phyloP scores from a whole-genome alignment of 2,329 filamentous ascomycete genomes.

The Xylaria sp. region DNA sequence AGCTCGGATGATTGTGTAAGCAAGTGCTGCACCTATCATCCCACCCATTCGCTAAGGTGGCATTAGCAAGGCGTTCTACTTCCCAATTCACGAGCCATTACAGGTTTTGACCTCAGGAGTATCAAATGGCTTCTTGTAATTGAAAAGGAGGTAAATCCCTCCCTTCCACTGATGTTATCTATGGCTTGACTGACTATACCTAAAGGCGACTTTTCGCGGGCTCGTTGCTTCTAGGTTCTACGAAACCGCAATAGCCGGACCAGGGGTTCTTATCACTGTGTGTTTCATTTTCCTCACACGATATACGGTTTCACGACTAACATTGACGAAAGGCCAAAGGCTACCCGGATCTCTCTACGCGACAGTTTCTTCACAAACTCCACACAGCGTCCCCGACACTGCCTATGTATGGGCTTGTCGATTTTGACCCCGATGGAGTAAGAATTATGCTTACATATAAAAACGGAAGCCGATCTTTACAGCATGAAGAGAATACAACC shows the following conservation, averaged over 20 bases:
- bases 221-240: conserved; percentile 68
- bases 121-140: conserved; percentile 76
- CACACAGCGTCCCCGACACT: conserved; percentile 59
- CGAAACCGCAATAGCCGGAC: conserved; percentile 57
- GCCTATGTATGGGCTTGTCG: conserved; percentile 72
- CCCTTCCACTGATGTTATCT: neutral
- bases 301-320: conserved; percentile 19
- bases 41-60: conserved; percentile 17
- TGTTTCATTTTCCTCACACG: neutral
- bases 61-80: conserved; percentile 67
- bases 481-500: conserved; percentile 65
- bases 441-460: conserved; percentile 80
- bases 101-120: conserved; percentile 58
- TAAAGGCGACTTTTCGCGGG: conserved; percentile 78
- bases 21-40: neutral
- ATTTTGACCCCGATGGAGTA: conserved; percentile 81
- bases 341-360: conserved; percentile 79
- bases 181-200: conserved; percentile 11
- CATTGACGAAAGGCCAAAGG: conserved; percentile 72
- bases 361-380: conserved; percentile 69
- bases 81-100: conserved; percentile 62
- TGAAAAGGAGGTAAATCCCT: conserved; percentile 75
- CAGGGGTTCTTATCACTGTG: conserved; percentile 77
- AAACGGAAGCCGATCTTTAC: conserved; percentile 70
- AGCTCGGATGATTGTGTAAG: conserved; percentile 48